Evolutionary conservation across 495 filamentous ascomycete genomes (phyloP).

Genomic region (Thermochaetoides thermophila): DNA sequence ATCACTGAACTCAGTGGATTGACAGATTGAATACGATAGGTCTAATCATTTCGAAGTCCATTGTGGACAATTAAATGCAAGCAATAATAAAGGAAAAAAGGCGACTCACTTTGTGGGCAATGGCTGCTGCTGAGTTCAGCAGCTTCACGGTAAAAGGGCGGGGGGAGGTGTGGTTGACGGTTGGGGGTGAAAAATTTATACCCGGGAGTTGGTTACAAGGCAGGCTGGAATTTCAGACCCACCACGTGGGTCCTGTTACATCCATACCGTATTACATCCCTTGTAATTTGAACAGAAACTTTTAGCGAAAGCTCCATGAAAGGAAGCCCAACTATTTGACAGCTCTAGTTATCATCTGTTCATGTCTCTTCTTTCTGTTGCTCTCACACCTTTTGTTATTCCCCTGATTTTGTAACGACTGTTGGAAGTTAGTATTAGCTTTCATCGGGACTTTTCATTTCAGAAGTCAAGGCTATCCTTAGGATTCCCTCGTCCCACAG

Average conservation of each 20-base stretch:
- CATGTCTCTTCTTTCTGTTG: too few species aligned
- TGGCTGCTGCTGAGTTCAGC: slow-evolving; percentile 12
- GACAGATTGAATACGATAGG: slow-evolving; percentile 25
- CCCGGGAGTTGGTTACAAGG: slow-evolving; percentile 3
- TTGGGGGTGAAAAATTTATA: slow-evolving; percentile 9
- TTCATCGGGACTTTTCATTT: neutral
- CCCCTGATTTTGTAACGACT: too few species aligned
- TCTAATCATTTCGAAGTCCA: slow-evolving; percentile 24
- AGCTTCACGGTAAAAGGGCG: slow-evolving; percentile 7
- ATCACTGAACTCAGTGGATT: slow-evolving; percentile 29
- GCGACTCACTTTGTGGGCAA: slow-evolving; percentile 14
- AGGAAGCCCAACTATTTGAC: too few species aligned
- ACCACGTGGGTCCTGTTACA: neutral
- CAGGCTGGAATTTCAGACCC: neutral
- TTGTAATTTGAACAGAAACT: neutral
- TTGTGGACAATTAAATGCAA: too few species aligned
- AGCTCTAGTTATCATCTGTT: too few species aligned
- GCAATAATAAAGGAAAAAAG: too few species aligned
- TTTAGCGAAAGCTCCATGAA: too few species aligned
- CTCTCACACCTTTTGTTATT: too few species aligned
- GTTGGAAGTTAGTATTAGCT: too few species aligned
- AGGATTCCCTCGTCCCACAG: slow-evolving; percentile 17
- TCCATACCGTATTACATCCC: neutral
- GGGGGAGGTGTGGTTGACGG: neutral
- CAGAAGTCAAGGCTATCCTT: slow-evolving; percentile 21